These are phyloP conservation scores for Cladosporium sp. DNA, from an alignment of 2,329 filamentous ascomycete genomes.

Conservation along the genomic window DNA sequence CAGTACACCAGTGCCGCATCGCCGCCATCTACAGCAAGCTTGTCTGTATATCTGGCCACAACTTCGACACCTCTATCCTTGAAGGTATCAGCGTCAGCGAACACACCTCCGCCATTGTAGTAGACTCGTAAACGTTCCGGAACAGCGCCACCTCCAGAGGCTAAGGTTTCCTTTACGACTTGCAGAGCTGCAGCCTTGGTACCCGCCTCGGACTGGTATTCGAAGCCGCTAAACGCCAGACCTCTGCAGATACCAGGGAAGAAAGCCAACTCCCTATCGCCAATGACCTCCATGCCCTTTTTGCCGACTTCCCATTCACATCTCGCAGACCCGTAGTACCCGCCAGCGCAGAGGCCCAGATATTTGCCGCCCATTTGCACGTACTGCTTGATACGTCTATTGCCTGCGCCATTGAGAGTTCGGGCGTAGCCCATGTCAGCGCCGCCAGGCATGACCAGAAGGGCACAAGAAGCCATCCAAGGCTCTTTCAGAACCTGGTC, in stretches of 20 bases:
- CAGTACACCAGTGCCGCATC: constrained; percentile 82
- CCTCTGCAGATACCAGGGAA: constrained; percentile 86
- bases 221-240: constrained; percentile 83
- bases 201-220: constrained; percentile 84
- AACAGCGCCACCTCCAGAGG: constrained; percentile 46
- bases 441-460: constrained; percentile 89
- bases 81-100: constrained; percentile 72
- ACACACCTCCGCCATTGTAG: constrained; percentile 93
- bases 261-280: constrained; percentile 80
- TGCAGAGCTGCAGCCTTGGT: constrained; percentile 70
- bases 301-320: constrained; percentile 95
- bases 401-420: constrained; percentile 82
- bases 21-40: constrained; percentile 74
- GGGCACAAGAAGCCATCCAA: constrained; percentile 81
- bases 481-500: constrained; percentile 83
- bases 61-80: constrained; percentile 70
- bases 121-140: constrained; percentile 72
- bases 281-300: constrained; percentile 77
- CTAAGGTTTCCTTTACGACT: constrained; percentile 63
- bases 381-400: constrained; percentile 78
- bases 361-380: constrained; percentile 83
- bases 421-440: constrained; percentile 92
- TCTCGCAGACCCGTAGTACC: constrained; percentile 77
- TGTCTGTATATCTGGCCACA: constrained; percentile 75
- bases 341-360: constrained; percentile 90